These are phyloP conservation scores for Ulota crispa DNA, from an alignment of 225 moss, liverwort and hornwort genomes.

Conservation along the genomic window DNA sequence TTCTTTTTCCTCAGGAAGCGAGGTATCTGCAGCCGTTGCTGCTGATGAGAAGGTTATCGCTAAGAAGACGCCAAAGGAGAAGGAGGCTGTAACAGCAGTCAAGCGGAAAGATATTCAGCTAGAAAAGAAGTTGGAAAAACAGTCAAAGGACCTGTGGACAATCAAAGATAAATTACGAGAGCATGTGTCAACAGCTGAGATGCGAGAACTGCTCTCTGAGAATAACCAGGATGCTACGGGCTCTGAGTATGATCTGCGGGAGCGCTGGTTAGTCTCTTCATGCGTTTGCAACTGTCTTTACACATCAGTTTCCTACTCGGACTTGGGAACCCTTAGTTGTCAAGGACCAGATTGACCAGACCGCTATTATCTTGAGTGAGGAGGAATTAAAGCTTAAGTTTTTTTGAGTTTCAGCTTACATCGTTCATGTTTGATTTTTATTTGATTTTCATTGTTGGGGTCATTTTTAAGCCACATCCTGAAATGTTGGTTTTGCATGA, in stretches of 20 bases:
- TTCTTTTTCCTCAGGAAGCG: conserved; percentile 35
- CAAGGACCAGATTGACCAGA: not conserved
- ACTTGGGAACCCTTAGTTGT: not conserved
- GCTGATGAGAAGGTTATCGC: conserved; percentile 45
- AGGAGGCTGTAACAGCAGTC: conserved; percentile 23
- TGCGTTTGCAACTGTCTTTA: not conserved
- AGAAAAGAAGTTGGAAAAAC: conserved; percentile 75
- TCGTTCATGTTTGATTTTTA: not conserved
- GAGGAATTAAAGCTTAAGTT: not conserved
- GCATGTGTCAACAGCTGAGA: conserved; percentile 58
- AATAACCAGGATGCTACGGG: conserved; percentile 79
- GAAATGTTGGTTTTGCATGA: not conserved
- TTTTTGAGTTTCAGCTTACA: not conserved
- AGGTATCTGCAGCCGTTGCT: conserved; percentile 24
- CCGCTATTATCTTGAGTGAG: not conserved
- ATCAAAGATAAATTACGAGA: conserved; percentile 85
- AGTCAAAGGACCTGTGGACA: conserved; percentile 77
- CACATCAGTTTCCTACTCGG: not conserved
- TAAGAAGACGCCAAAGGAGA: conserved; percentile 51
- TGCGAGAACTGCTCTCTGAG: conserved; percentile 64
- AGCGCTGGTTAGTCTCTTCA: conserved; percentile 75
- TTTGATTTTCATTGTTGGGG: not conserved
- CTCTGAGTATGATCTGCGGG: conserved; percentile 80
- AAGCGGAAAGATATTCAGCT: conserved; percentile 43
- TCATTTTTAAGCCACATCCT: not conserved